Evolutionary conservation across 371 early-diverging fungal genomes (phyloP).

Genomic region (Catenaria anguillulae): DNA sequence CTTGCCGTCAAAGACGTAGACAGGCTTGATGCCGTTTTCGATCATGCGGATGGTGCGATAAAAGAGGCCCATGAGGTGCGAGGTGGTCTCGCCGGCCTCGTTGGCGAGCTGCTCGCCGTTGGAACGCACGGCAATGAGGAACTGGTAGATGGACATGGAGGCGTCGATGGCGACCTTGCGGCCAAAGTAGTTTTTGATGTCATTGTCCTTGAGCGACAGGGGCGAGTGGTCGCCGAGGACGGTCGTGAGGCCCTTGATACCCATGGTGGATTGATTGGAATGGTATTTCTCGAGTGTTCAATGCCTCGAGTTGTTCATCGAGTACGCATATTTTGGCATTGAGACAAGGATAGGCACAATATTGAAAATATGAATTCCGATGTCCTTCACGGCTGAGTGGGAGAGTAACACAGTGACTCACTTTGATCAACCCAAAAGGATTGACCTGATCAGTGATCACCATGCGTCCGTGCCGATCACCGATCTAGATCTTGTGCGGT

Average conservation of each 20-base stretch:
- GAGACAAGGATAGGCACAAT: no score
- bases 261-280: conserved; percentile 37
- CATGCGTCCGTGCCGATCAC: no score
- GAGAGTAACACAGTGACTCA: no score
- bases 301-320: no score
- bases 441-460: no score
- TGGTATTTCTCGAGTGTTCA: no score
- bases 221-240: conserved; percentile 90
- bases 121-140: conserved; percentile 93
- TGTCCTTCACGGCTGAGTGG: no score
- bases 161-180: conserved; percentile 98
- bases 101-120: conserved; percentile 85
- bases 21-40: conserved; percentile 94
- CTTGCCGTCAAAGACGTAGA: conserved; percentile 99
- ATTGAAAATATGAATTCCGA: no score
- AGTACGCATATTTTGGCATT: no score
- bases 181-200: conserved; percentile 83
- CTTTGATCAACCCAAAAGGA: no score
- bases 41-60: conserved; percentile 98
- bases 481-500: no score
- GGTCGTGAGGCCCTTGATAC: conserved; percentile 85
- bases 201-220: conserved; percentile 59
- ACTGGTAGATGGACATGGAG: conserved; percentile 98
- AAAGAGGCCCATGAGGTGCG: conserved; percentile 97
- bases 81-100: conserved; percentile 85